Evolutionary conservation across 495 filamentous ascomycete genomes (phyloP), one percentile per base, ranked within the genome.

Genomic region (Tuber umbilicatum): DNA sequence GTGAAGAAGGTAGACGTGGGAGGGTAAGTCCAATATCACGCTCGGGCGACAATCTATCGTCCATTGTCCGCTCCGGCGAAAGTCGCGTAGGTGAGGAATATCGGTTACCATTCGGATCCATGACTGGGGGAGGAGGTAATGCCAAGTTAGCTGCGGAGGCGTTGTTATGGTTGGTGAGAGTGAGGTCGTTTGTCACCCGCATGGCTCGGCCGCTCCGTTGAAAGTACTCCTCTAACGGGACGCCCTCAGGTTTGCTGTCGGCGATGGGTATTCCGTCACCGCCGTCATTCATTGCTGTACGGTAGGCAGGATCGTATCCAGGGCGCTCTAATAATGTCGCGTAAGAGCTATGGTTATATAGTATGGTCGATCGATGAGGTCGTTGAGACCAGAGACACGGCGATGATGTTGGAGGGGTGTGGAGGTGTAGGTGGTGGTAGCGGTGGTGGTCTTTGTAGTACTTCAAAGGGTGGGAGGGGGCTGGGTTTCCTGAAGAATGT

Each of bases 251-350:
- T 71, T 78, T 55, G 70, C 73, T 67, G 55, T 78, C 70, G 71
- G 76, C 69, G 73, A 73, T 67, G 75, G 75, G 27, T 78, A 78
- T 71, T 78, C 76, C 76, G 75, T 79, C 75, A 74, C 70, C 76
- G 76, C 75, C 70, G 76, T 74, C 76, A 76, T 79, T 79, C 77
- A 79, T 79, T 72, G 75, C 73, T 76, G 67, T 64, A 64, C 17
- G 55, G n/a, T 64, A 64, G 27, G 14, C 55, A 64, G 55, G 55
- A 64, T 16, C 17, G 27, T 64, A 64, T 64, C 27, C 55, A 64
- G 55, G 55, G 55, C 55, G 55, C 55, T 31, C 2, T 31, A 31
- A 47, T 47, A 47, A 64, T 64, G 27, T 64, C 55, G n/a, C 55
- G 55, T 64, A 64, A 64, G 55, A 64, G n/a, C n/a, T 31, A 64